Evolutionary conservation across 495 filamentous ascomycete genomes (phyloP).

Genomic region (Lentithecium fluviatile): DNA sequence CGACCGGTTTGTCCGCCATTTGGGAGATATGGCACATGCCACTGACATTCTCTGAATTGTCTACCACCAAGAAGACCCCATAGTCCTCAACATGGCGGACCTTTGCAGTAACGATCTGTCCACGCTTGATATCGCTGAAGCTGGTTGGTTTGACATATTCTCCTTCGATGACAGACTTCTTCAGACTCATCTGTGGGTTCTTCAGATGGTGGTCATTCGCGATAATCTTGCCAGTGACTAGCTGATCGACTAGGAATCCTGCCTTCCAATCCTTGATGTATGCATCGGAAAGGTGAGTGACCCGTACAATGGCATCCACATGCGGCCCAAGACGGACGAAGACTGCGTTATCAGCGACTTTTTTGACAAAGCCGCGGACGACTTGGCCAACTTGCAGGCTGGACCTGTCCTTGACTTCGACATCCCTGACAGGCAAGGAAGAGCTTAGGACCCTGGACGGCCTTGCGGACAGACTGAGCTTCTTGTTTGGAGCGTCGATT

Average conservation of each 20-base stretch:
- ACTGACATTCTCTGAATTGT: conserved; percentile 79
- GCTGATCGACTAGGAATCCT: conserved; percentile 77
- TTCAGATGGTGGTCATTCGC: conserved; percentile 61
- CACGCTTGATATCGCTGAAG: conserved; percentile 70
- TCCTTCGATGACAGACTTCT: conserved; percentile 76
- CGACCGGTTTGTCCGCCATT: conserved; percentile 76
- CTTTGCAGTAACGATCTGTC: conserved; percentile 81
- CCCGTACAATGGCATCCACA: conserved; percentile 75
- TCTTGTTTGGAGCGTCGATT: conserved; percentile 80
- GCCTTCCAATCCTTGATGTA: conserved; percentile 96
- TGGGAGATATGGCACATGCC: conserved; percentile 89
- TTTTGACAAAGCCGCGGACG: conserved; percentile 84
- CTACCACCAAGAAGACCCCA: conserved; percentile 88
- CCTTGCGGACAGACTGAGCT: conserved; percentile 73
- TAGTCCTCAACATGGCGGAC: conserved; percentile 91
- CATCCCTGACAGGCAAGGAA: conserved; percentile 76
- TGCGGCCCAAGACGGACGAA: conserved; percentile 77
- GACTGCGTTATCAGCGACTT: conserved; percentile 78
- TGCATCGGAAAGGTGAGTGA: conserved; percentile 84
- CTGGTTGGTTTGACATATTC: conserved; percentile 68
- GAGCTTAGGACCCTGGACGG: conserved; percentile 88
- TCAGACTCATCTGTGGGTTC: conserved; percentile 81
- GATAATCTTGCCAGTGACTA: conserved; percentile 83
- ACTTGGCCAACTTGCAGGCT: conserved; percentile 77
- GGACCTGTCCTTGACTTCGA: conserved; percentile 64